Evolutionary conservation across 2,329 filamentous ascomycete genomes (phyloP), one percentile per base, ranked within the genome.

Genomic region (Graphilbum sp.): DNA sequence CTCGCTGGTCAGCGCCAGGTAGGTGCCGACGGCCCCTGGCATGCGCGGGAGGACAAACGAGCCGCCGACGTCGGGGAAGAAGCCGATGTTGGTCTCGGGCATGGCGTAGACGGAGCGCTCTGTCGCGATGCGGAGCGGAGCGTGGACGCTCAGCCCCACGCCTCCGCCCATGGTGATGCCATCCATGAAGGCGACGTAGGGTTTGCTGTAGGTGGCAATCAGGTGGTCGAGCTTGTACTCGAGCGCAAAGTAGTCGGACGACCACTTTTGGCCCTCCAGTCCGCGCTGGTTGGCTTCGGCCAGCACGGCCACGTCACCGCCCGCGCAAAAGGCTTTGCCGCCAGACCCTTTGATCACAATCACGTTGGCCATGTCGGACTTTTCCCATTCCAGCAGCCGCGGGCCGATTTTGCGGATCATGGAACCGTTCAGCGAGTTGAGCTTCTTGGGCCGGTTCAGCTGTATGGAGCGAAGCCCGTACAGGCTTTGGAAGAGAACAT

Each of bases 81-180:
- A 95, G 30, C 90, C 90, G 53, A 98, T 98, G 9, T 76, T 93
- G 4, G 90, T 98, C 63, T 98, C 90, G 23, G 90, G 90, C 90
- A 98, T 98, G 49, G 92, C 87, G 52, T 98, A 96, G 35, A 93
- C 62, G 6, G 90, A 98, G 54, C 79, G 80, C 61, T 98, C 90
- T 3, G 90, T 98, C 29, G 90, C 90, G 54, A 98, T 93, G 43
- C 90, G 72, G 69, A 98, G 88, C 3, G 90, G 92, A 3, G 90
- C 88, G 59, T 98, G 92, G 37, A 94, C 73, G 57, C 83, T 92
- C 40, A 98, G 71, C 7, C 90, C 90, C 38, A 96, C 90, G 47
- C 90, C 90, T 40, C 90, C 90, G 40, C 90, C 90, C 90, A 98
- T 98, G 37, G 92, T 98, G 57, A 94, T 82, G 42, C 90, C 90